Evolutionary conservation across 2,329 filamentous ascomycete genomes (phyloP), one percentile per base, ranked within the genome.

Genomic region (Penicillium sp.): DNA sequence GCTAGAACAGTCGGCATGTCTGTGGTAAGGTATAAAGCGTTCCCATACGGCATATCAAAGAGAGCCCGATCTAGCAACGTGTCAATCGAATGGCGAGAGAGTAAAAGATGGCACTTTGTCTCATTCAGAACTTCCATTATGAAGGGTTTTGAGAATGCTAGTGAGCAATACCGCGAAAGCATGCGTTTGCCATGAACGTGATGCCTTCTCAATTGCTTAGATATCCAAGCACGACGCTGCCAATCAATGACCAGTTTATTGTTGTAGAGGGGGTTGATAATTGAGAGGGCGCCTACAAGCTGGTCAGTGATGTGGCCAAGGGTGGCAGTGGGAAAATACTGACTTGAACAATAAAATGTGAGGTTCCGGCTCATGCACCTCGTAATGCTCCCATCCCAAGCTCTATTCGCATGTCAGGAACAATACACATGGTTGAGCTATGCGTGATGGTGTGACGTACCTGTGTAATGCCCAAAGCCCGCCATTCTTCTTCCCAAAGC

Each of bases 311-410:
- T 52, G 61, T 54, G 52, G 43, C 29, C 52, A 53, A 36, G 50
- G 49, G 27, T 25, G 54, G 52, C 39, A 56, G 50, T 45, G 63
- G 57, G 55, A 63, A 59, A 31, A 34, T 33, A 78, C 88, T 72
- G 76, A 96, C 92, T 99, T 99, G 82, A 99, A 99, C 28, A 99
- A 82, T 47, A 99, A 81, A 65, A 99, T 99, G 72, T 99, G 93
- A 58, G 93, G 93, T 75, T 99, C 93, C 36, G 93, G 93, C 72
- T 97, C 93, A 72, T 99, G 93, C 46, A 99, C 93, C 73, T 99
- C 93, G 70, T 99, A 99, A 72, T 99, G 93, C 71, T 97, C 92
- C 93, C 93, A 99, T 50, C 93, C 93, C 64, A 99, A 78, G 77
- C 92, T 97, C 91, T 97, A 68, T 25, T 25, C 41, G 29, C 19